Evolutionary conservation across 139 green algal species (phyloP).

Genomic region (Pseudopediastrum boryanum): DNA sequence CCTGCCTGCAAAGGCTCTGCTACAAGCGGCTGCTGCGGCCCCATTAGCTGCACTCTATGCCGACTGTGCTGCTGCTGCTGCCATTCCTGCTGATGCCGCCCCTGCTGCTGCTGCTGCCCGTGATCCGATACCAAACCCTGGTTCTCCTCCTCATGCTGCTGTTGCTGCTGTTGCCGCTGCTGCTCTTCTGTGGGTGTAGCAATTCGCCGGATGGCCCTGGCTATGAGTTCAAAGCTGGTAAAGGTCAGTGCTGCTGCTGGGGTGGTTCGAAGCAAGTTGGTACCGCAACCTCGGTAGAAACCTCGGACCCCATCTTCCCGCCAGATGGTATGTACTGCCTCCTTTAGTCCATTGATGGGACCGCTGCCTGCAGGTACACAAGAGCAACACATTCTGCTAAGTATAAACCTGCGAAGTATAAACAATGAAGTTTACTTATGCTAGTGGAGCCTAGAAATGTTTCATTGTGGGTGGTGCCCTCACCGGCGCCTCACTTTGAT

Average conservation of each 20-base stretch:
- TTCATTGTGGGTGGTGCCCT: no score
- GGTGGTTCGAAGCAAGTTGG: constrained; percentile 95
- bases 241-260: constrained; percentile 97
- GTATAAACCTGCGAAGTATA: no score
- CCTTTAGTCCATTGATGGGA: constrained; percentile 66
- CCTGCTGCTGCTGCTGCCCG: constrained; percentile 8
- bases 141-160: constrained; percentile 8
- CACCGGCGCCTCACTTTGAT: no score
- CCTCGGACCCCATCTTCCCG: constrained; percentile 66
- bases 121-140: background rate
- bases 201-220: constrained; percentile 60
- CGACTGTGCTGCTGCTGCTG: constrained; percentile 1
- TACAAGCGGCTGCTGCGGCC: constrained; percentile 18
- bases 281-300: constrained; percentile 74
- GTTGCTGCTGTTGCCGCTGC: background rate
- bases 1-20: no score
- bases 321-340: constrained; percentile 43
- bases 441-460: no score
- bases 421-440: no score
- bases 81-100: background rate
- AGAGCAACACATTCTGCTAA: background rate
- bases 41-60: background rate
- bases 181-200: background rate
- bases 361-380: constrained; percentile 67
- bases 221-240: constrained; percentile 95